These are phyloP conservation scores for Fusarium musae DNA, from an alignment of 2,329 filamentous ascomycete genomes.

Conservation along the genomic window DNA sequence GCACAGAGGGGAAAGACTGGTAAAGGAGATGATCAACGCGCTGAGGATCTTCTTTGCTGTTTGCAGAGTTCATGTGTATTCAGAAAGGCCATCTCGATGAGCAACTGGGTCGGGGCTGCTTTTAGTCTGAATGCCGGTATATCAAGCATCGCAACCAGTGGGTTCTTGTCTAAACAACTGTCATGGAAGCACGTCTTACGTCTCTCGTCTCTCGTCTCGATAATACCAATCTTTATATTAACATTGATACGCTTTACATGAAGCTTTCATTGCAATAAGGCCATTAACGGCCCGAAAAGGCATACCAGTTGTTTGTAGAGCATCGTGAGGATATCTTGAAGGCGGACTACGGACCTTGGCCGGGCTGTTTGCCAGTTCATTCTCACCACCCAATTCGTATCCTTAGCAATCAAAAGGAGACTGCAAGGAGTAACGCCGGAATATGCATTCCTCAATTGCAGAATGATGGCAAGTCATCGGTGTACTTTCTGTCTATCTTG, in stretches of 20 bases:
- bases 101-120: neutral
- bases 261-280: neutral
- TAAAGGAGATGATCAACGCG: neutral
- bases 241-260: fast-evolving
- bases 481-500: neutral
- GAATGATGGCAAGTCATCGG: neutral
- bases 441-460: neutral
- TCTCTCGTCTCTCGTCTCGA: neutral
- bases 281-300: neutral
- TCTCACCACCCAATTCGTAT: too few species aligned
- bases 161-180: neutral
- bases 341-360: too few species aligned
- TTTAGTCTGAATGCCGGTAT: neutral
- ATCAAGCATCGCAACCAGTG: neutral
- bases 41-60: neutral
- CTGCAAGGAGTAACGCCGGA: neutral
- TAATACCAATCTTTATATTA: neutral
- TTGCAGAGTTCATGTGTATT: neutral
- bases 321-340: too few species aligned
- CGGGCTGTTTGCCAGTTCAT: neutral
- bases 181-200: too few species aligned
- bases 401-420: neutral
- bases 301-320: neutral
- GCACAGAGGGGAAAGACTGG: neutral
- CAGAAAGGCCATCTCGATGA: neutral